A percentile compares a stretch with the other conserved stretches of the same genome.
Evolutionary conservation across 2,329 filamentous ascomycete species (phyloP).

Genomic region (Paecilomyces niveus): DNA sequence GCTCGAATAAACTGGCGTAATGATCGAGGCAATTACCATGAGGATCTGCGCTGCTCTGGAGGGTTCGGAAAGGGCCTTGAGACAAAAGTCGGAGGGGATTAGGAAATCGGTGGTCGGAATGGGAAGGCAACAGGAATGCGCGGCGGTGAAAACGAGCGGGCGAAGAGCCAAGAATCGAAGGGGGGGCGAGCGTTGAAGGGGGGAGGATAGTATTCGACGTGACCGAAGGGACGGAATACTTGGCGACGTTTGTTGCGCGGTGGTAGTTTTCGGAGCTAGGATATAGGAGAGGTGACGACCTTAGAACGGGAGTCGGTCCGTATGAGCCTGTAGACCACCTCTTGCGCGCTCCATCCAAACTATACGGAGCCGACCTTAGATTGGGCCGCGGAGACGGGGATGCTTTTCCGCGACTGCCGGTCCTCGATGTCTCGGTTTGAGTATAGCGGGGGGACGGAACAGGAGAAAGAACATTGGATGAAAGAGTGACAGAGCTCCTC

Average conservation of each 20-base stretch:
- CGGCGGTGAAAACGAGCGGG: conserved; percentile 5
- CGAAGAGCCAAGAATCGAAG: conserved; percentile 1
- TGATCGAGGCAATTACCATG: conserved; percentile 51
- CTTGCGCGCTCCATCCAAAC: conserved; percentile 60
- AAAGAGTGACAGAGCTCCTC: conserved; percentile 59
- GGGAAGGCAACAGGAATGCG: conserved; percentile 37
- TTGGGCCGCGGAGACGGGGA: conserved; percentile 65
- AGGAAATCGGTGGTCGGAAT: conserved; percentile 49
- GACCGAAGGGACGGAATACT: conserved; percentile 43
- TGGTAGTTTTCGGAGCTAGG: conserved; percentile 47
- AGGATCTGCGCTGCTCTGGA: conserved; percentile 67
- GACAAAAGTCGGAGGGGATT: conserved; percentile 56
- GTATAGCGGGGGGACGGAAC: conserved; percentile 65
- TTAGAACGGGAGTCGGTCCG: conserved; percentile 48
- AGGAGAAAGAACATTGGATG: conserved; percentile 64
- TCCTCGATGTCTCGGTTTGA: conserved; percentile 45
- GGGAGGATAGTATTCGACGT: conserved; percentile 43
- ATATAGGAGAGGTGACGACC: conserved; percentile 52
- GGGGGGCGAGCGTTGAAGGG: conserved; percentile 1
- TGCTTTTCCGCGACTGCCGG: conserved; percentile 60
- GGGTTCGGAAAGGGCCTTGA: conserved; percentile 64
- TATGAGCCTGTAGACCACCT: conserved; percentile 74
- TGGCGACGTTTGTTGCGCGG: conserved; percentile 49
- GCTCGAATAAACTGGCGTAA: conserved; percentile 66
- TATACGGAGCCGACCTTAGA: conserved; percentile 64